Conservation (phyloP, 805 yeast genomes). For the Candida mattraensis region DNA sequence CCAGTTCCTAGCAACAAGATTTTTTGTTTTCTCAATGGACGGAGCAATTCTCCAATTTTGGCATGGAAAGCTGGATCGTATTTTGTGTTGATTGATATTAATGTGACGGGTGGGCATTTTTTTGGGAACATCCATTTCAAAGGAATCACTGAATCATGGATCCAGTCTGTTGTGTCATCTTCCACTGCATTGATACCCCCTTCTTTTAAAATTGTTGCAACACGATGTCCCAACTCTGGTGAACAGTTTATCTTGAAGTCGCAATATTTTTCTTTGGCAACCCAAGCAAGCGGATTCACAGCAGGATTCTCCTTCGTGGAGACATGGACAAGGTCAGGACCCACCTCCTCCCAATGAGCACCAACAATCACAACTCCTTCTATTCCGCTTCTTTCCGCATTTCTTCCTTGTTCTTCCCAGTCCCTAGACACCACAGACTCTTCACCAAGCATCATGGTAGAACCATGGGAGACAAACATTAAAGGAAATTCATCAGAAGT, state of each 20-base stretch:
- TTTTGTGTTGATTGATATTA: conserved; percentile 9
- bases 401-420: conserved; percentile 14
- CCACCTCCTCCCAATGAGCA: conserved; percentile 14
- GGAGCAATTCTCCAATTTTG: conserved; percentile 7
- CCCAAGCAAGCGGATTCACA: conserved; percentile 13
- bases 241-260: conserved; percentile 11
- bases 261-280: conserved; percentile 5
- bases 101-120: conserved; percentile 11
- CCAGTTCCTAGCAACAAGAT: conserved; percentile 11
- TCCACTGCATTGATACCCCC: conserved; percentile 12
- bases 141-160: conserved; percentile 13
- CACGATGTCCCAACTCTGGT: conserved; percentile 9
- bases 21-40: conserved; percentile 6
- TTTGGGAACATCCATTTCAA: conserved; percentile 15
- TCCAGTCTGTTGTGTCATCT: conserved; percentile 14
- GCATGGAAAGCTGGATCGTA: conserved; percentile 14
- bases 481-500: conserved; percentile 10
- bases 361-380: conserved; percentile 12
- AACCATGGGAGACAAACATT: conserved; percentile 13
- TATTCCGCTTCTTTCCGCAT: conserved; percentile 9
- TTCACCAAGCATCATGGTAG: conserved; percentile 15
- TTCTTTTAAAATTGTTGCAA: conserved; percentile 5
- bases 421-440: conserved; percentile 11
- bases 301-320: conserved; percentile 10
- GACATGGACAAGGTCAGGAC: conserved; percentile 9